Percentiles rank a stretch among this genome's conserved stretches.
Conservation (phyloP, 805 yeast genomes). For the Tetrapisispora fleetii region DNA sequence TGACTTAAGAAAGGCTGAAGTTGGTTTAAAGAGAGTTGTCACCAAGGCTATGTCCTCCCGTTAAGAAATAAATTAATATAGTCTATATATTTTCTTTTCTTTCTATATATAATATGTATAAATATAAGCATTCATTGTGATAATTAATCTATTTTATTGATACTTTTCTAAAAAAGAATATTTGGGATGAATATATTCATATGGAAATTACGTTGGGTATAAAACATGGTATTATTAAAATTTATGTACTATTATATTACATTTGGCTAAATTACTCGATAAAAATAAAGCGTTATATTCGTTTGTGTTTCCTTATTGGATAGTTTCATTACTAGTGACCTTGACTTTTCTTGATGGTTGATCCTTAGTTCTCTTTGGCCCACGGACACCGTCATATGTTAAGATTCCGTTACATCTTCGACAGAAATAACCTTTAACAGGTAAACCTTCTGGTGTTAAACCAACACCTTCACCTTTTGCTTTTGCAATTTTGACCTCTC, state of each 20-base stretch:
- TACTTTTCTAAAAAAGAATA: neutral
- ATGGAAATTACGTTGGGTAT: too few relatives aligned
- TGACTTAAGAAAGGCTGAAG: slow-evolving; percentile 98
- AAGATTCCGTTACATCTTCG: slow-evolving; percentile 12
- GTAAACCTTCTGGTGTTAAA: slow-evolving; percentile 10
- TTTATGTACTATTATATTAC: too few relatives aligned
- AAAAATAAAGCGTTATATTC: too few relatives aligned
- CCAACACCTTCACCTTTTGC: slow-evolving; percentile 9
- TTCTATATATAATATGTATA: slow-evolving; percentile 2
- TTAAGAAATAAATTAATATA: slow-evolving; percentile 35
- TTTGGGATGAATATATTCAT: neutral
- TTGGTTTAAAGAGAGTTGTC: slow-evolving; percentile 97
- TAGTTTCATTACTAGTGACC: neutral
- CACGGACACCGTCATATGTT: slow-evolving; percentile 11
- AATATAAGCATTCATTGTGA: slow-evolving; percentile 4
- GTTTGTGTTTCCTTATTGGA: neutral
- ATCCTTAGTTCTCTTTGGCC: slow-evolving; percentile 5
- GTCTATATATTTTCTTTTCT: slow-evolving; percentile 2
- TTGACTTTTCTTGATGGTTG: neutral
- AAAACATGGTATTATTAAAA: too few relatives aligned
- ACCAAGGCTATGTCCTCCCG: slow-evolving; percentile 99
- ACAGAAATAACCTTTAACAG: slow-evolving; percentile 12
- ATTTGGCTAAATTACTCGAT: too few relatives aligned
- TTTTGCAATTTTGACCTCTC: slow-evolving; percentile 15
- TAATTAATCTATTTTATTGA: neutral